Base-by-base conservation (phyloP, 1,284 basidiomycete species). In the Cerrena zonata region DNA sequence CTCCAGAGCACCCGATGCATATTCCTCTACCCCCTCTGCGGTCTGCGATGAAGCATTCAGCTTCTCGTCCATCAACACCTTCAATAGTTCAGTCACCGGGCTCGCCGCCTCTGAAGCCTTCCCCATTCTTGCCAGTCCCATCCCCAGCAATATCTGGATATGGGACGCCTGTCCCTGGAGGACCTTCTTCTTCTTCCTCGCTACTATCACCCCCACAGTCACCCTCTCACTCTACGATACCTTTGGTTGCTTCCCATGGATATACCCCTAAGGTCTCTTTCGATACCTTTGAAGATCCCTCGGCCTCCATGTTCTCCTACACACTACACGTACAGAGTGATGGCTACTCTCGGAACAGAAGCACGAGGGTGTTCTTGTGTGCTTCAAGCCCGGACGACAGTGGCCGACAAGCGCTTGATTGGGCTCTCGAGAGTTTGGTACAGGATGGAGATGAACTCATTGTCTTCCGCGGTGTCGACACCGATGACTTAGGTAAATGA, bases 361-460 rank as follows among this genome's bases (percentile, higher is more conserved):
- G 83, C 54, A 95, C 94, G 1, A 80, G 95, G 0, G 91, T 92
- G 0, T 97, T 94, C 67, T 78, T 97, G 10, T 94, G 92, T 51
- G 94, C 94, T 0, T 80, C 91, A 1, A 92, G 91, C 46, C 78
- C 87, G 0, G 94, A 98, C 61, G 91, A 94, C 69, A 89, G 86
- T 53, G 92, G 92, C 0, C 69, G 74, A 11, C 82, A 91, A 59
- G 93, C 93, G 1, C 72, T 96, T 15, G 90, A 94, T 54, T 96
- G 93, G 94, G 76, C 85, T 38, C 78, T 97, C 56, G 90, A 94
- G 61, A 78, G 79, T 46, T 75, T 97, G 7, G 84, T 89, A 7
- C 91, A 95, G 68, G 93, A 97, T 57, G 91, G 91, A 3, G 95
- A 98, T 65, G 95, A 98, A 68, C 74, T 98, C 24, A 86, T 99